phyloP scores from a whole-genome alignment of 2,329 filamentous ascomycete genomes.

The Mariannaea sp. region DNA sequence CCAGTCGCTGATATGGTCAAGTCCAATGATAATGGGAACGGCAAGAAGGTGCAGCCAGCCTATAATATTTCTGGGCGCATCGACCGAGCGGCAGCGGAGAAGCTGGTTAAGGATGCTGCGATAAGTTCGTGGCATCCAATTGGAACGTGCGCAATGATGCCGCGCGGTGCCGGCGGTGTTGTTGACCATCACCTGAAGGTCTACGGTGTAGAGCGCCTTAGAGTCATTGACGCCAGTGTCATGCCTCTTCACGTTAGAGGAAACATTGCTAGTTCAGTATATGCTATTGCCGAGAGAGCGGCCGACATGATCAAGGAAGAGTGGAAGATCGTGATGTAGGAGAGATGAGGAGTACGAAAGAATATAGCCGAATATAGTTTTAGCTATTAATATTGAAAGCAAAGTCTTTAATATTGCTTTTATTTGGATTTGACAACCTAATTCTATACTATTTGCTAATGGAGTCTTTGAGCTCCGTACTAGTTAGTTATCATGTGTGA shows the following conservation, averaged over 20 bases:
- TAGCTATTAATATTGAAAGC: too few relatives aligned
- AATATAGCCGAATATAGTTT: too few relatives aligned
- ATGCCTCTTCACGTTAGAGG: conserved; percentile 54
- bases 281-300: conserved; percentile 57
- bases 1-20: conserved; percentile 39
- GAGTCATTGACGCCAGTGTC: conserved; percentile 55
- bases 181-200: conserved; percentile 51
- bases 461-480: too few relatives aligned
- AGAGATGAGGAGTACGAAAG: too few relatives aligned
- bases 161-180: conserved; percentile 50
- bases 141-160: conserved; percentile 54
- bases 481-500: too few relatives aligned
- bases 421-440: too few relatives aligned
- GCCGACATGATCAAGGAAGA: conserved; percentile 36
- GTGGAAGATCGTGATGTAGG: not conserved
- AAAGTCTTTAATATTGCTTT: too few relatives aligned
- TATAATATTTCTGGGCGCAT: conserved; percentile 15
- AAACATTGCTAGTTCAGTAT: conserved; percentile 57
- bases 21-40: conserved; percentile 40
- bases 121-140: conserved; percentile 44
- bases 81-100: conserved; percentile 23
- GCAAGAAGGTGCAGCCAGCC: too few relatives aligned
- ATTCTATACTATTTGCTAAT: too few relatives aligned
- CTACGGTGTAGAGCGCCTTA: conserved; percentile 53
- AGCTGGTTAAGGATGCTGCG: conserved; percentile 26